Conservation (phyloP, 1,139 yeast genomes). For the Komagataea norvegica region DNA sequence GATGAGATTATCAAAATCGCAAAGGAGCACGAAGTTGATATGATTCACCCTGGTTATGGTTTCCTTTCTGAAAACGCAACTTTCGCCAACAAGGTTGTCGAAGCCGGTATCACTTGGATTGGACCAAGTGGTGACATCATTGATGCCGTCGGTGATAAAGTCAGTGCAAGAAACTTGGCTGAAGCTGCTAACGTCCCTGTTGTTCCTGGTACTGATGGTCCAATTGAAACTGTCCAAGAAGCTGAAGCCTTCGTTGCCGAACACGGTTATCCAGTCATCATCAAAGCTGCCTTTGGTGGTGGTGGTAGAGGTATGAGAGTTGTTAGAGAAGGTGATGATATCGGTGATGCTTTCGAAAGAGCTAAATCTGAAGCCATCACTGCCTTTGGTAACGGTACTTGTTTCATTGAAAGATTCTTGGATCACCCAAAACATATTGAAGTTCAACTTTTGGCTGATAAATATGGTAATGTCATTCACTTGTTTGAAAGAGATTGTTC, state of each 20-base stretch:
- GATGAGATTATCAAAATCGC: constrained; percentile 95
- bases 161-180: constrained; percentile 88
- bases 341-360: constrained; percentile 86
- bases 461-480: constrained; percentile 91
- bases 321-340: constrained; percentile 92
- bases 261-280: constrained; percentile 93
- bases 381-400: constrained; percentile 96
- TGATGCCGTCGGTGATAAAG: constrained; percentile 98
- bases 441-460: constrained; percentile 93
- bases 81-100: constrained; percentile 89
- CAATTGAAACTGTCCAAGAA: constrained; percentile 75
- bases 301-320: constrained; percentile 99
- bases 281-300: constrained; percentile 99
- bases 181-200: constrained; percentile 78
- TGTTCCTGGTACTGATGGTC: constrained; percentile 98
- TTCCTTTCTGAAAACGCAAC: constrained; percentile 92
- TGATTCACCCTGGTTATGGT: constrained; percentile 99
- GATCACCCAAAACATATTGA: constrained; percentile 97
- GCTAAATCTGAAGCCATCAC: constrained; percentile 94
- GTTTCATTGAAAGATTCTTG: constrained; percentile 93
- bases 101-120: constrained; percentile 90
- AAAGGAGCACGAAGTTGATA: constrained; percentile 78
- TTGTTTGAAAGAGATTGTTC: constrained; percentile 98
- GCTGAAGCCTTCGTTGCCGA: constrained; percentile 73
- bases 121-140: constrained; percentile 90